These are phyloP conservation scores for Boletus eberwhitei DNA, from an alignment of 768 basidiomycete species.

Conservation along the genomic window DNA sequence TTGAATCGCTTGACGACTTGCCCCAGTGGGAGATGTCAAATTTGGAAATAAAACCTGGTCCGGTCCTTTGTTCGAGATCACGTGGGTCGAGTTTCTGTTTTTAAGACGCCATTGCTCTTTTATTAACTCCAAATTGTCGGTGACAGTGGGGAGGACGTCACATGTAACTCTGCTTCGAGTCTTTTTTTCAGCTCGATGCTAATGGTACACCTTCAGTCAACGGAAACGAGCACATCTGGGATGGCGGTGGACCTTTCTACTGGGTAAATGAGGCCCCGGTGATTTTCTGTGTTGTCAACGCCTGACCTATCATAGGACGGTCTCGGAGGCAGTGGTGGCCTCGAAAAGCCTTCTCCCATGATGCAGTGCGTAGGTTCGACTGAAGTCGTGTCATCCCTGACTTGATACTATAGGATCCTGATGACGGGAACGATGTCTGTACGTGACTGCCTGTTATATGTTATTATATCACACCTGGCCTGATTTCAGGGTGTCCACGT, in stretches of 20 bases:
- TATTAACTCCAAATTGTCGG: background rate
- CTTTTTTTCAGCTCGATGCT: background rate
- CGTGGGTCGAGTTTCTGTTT: conserved; percentile 28
- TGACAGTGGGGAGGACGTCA: conserved; percentile 44
- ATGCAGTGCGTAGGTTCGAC: conserved; percentile 31
- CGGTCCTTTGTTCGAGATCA: conserved; percentile 53
- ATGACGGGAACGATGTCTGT: conserved; percentile 42
- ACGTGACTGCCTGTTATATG: conserved; percentile 1
- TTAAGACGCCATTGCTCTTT: background rate
- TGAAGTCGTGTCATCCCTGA: background rate
- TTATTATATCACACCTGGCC: background rate
- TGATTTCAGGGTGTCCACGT: conserved; percentile 33
- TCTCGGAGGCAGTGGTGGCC: conserved; percentile 7
- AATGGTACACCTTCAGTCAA: conserved; percentile 25
- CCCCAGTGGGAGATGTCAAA: conserved; percentile 51
- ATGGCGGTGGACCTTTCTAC: conserved; percentile 43
- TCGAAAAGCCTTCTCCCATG: conserved; percentile 36
- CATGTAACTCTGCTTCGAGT: conserved; percentile 36
- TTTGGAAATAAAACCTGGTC: conserved; percentile 53
- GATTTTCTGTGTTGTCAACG: background rate
- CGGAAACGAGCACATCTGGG: conserved; percentile 39
- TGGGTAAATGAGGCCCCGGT: conserved; percentile 32
- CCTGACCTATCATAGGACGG: conserved; percentile 24
- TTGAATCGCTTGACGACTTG: background rate
- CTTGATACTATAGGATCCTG: conserved; percentile 27